Percentiles rank a stretch among this genome's conserved stretches.
phyloP scores from a whole-genome alignment of 106 monocot genomes.

The Dioscorea zingiberensis region DNA sequence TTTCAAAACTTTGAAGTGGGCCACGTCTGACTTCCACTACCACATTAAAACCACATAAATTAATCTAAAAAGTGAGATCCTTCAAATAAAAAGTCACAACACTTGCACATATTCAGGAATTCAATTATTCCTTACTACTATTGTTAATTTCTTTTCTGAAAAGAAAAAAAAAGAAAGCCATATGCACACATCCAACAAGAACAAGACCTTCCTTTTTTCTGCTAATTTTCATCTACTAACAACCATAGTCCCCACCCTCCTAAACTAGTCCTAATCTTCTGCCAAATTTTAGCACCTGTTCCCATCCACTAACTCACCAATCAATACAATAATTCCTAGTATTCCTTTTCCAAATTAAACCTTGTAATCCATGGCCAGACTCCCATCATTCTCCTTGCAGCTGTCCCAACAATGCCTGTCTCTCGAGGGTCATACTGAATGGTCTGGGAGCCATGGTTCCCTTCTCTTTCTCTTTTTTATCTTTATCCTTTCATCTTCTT shows the following conservation, averaged over 20 bases:
- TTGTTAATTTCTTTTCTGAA: not conserved
- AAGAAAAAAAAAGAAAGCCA: constrained; percentile 10
- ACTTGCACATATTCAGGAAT: constrained; percentile 11
- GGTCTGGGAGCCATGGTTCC: not conserved
- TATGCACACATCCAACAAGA: constrained; percentile 11
- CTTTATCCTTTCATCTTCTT: not conserved
- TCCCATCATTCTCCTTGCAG: constrained; percentile 24
- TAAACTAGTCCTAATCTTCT: constrained; percentile 5
- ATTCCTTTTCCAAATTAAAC: constrained; percentile 3
- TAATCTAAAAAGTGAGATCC: constrained; percentile 28
- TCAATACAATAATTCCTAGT: constrained; percentile 3
- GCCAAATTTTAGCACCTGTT: constrained; percentile 26
- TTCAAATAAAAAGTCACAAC: constrained; percentile 12
- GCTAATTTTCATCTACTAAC: constrained; percentile 8
- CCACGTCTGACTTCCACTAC: constrained; percentile 32
- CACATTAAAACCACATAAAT: constrained; percentile 9
- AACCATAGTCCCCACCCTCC: not conserved
- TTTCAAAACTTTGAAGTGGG: constrained; percentile 1
- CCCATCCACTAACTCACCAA: constrained; percentile 3
- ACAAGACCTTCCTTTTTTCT: constrained; percentile 11
- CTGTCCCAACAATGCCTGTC: constrained; percentile 28
- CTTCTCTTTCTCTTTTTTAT: not conserved
- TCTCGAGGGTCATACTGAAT: constrained; percentile 3
- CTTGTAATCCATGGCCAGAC: constrained; percentile 16
- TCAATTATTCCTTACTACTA: constrained; percentile 26